Evolutionary conservation across 2,329 filamentous ascomycete genomes (phyloP).

Genomic region (Plectosphaerella sp.): DNA sequence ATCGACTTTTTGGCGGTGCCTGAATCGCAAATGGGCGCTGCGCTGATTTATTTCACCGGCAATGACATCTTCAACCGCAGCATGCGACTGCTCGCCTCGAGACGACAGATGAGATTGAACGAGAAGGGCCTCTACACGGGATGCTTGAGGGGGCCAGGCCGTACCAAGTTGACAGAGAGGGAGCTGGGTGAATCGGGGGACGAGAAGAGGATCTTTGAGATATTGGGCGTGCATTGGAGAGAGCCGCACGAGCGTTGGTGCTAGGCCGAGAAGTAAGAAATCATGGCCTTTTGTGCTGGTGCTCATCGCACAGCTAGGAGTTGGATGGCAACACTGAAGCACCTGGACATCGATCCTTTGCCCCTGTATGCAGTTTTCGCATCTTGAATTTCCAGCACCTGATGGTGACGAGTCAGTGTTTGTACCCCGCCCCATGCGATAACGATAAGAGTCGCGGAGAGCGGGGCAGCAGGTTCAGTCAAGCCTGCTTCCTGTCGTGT

Average conservation of each 20-base stretch:
- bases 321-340: background rate
- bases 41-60: slow-evolving; percentile 91
- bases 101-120: slow-evolving; percentile 79
- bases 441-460: background rate
- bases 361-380: too few species aligned
- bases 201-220: slow-evolving; percentile 77
- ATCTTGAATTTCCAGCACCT: background rate
- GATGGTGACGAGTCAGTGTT: background rate
- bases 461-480: background rate
- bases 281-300: background rate
- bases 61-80: slow-evolving; percentile 94
- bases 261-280: slow-evolving; percentile 23
- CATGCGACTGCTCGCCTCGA: slow-evolving; percentile 72
- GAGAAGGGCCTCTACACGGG: slow-evolving; percentile 75
- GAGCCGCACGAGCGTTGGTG: slow-evolving; percentile 73
- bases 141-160: slow-evolving; percentile 54
- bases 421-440: background rate
- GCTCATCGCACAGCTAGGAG: slow-evolving; percentile 14
- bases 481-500: background rate
- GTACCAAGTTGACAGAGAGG: slow-evolving; percentile 62
- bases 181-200: slow-evolving; percentile 67
- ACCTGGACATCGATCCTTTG: background rate
- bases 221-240: slow-evolving; percentile 80
- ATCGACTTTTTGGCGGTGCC: slow-evolving; percentile 86
- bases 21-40: slow-evolving; percentile 72